Evolutionary conservation across 2,329 filamentous ascomycete species (phyloP).

Genomic region (Ceratocystis variospora): DNA sequence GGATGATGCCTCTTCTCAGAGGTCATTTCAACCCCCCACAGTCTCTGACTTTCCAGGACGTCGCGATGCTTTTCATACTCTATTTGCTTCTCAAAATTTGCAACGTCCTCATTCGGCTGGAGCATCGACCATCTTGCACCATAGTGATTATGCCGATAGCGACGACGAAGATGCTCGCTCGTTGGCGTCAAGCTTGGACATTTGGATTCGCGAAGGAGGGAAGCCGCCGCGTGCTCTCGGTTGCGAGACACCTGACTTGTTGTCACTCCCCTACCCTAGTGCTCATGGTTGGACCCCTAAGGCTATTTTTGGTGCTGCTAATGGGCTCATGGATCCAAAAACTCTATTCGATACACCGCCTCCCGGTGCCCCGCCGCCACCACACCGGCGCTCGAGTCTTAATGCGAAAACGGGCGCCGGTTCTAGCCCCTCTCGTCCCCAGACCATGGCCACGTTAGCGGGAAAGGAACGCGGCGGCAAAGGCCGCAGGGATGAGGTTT

Average conservation of each 20-base stretch:
- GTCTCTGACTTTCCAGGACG: conserved; percentile 25
- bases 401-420: conserved; percentile 31
- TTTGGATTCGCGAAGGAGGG: conserved; percentile 43
- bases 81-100: conserved; percentile 25
- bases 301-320: conserved; percentile 32
- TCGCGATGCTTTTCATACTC: conserved; percentile 22
- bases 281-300: conserved; percentile 35
- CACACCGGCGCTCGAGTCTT: conserved; percentile 41
- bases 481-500: conserved; percentile 9
- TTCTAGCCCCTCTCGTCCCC: conserved; percentile 8
- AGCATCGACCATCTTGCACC: conserved; percentile 32
- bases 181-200: conserved; percentile 38
- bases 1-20: conserved; percentile 13
- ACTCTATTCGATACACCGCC: conserved; percentile 22
- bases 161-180: conserved; percentile 33
- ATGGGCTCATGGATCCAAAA: conserved; percentile 25
- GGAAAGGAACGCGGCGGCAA: conserved; percentile 15
- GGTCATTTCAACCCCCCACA: conserved; percentile 24
- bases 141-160: conserved; percentile 33
- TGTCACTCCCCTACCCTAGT: conserved; percentile 35
- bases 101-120: conserved; percentile 35
- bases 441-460: conserved; percentile 10
- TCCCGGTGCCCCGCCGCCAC: conserved; percentile 33
- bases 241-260: conserved; percentile 38
- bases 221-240: conserved; percentile 28